Conservation (phyloP, 768 basidiomycete species). For the Naganishia friedmannii region DNA sequence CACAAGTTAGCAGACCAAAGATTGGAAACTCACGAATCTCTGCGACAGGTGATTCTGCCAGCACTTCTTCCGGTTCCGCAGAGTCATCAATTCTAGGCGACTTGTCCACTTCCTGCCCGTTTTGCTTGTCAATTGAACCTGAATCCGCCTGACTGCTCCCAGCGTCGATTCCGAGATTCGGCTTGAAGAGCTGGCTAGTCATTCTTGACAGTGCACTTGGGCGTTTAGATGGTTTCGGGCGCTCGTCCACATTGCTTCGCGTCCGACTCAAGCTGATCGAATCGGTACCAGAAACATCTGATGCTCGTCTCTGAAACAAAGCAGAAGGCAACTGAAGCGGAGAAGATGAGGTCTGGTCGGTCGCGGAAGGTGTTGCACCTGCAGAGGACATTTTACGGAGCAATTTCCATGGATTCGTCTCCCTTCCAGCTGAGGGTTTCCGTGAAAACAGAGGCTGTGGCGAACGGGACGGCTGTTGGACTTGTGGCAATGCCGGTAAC, state of each 20-base stretch:
- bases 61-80: neutral
- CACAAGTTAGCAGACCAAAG: neutral
- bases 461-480: neutral
- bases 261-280: neutral
- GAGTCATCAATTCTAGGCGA: neutral
- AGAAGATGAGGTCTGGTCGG: neutral
- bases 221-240: conserved; percentile 15
- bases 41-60: neutral
- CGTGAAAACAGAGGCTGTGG: conserved; percentile 22
- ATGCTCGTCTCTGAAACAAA: neutral
- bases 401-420: conserved; percentile 28
- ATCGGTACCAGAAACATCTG: neutral
- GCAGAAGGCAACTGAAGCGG: conserved; percentile 9
- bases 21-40: neutral
- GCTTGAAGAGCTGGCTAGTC: conserved; percentile 21
- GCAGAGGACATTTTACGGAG: conserved; percentile 21
- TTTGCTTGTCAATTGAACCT: neutral
- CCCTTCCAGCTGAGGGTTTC: conserved; percentile 7
- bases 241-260: neutral
- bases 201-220: conserved; percentile 19
- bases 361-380: neutral
- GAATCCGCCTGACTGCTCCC: neutral
- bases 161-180: conserved; percentile 23
- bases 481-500: neutral
- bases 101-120: conserved; percentile 12